Evolutionary conservation across 768 basidiomycete species (phyloP).

Genomic region (Tricholoma sp.): DNA sequence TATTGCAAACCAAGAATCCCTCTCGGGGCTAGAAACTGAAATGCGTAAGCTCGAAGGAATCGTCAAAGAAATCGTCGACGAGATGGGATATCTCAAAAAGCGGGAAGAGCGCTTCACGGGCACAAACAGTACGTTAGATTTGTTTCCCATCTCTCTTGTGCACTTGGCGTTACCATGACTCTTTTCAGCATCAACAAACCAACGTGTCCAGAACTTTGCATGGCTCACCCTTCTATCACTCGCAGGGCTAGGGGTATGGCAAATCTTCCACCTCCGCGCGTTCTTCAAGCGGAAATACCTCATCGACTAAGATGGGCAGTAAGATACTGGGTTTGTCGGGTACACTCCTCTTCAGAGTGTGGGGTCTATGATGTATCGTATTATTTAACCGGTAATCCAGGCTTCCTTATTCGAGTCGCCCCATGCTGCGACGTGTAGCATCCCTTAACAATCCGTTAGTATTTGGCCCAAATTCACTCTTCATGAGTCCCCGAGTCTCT

Average conservation of each 20-base stretch:
- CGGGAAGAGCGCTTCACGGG: slow-evolving; percentile 84
- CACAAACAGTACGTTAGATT: slow-evolving; percentile 72
- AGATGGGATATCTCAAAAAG: slow-evolving; percentile 84
- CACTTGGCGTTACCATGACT: background rate
- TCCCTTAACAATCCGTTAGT: background rate
- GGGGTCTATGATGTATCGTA: slow-evolving; percentile 2
- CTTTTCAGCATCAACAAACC: slow-evolving; percentile 78
- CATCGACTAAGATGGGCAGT: slow-evolving; percentile 54
- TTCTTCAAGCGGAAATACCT: slow-evolving; percentile 97
- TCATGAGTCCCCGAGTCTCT: background rate
- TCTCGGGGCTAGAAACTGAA: slow-evolving; percentile 94
- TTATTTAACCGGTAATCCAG: slow-evolving; percentile 1
- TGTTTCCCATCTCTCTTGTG: background rate
- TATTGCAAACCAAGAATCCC: slow-evolving; percentile 96
- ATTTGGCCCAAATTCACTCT: background rate
- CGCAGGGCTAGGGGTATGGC: slow-evolving; percentile 83
- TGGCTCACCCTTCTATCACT: slow-evolving; percentile 82
- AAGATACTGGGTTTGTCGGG: background rate
- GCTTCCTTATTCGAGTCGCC: background rate
- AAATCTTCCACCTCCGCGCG: slow-evolving; percentile 87
- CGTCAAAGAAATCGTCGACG: slow-evolving; percentile 91
- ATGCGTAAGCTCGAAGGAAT: slow-evolving; percentile 97
- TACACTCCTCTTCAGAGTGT: background rate
- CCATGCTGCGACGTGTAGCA: background rate
- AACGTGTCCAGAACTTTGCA: slow-evolving; percentile 88